Evolutionary conservation across 1,139 yeast species (phyloP), one percentile per base, ranked within the genome.

Genomic region (Saccharomyces hybrid): DNA sequence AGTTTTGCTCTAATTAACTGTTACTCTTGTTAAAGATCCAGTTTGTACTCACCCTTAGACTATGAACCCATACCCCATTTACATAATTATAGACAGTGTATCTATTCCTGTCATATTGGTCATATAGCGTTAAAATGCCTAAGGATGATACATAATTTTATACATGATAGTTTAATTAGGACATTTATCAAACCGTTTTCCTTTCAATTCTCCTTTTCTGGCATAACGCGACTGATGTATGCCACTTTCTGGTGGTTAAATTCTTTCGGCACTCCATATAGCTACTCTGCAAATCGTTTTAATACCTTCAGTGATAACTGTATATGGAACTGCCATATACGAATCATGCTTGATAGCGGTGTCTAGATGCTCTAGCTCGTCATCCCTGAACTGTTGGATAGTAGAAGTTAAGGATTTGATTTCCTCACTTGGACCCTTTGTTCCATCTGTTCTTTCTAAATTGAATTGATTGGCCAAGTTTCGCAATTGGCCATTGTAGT

Each of bases 301-400:
- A 62, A 95, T 90, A 8, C 85, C 83, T 68, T 91, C 98, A 0
- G 98, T 93, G 54, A 93, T 76, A 46, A 91, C 69, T 75, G 86
- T 79, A 71, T 95, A 93, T 1, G 99, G 99, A 51, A 88, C 89
- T 2, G 99, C 99, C 63, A 84, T 82, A 61, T 90, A 87, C 0
- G 99, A 93, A 67, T 93, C 98, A 66, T 91, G 80, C 61, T 87
- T 86, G 42, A 95, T 81, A 0, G 99, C 99, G 1, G 97, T 93
- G 63, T 93, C 89, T 64, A 95, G 77, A 75, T 93, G 99, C 71
- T 93, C 99, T 59, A 93, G 76, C 70, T 93, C 99, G 56, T 93
- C 97, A 68, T 93, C 99, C 68, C 99, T 78, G 68, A 93, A 95
- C 54, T 81, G 77, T 59, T 83, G 84, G 53, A 95, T 84, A 2